A percentile compares a stretch with the other conserved stretches of the same genome.
Conservation (phyloP, 1,139 yeast genomes). For the Wickerhamiella infanticola region DNA sequence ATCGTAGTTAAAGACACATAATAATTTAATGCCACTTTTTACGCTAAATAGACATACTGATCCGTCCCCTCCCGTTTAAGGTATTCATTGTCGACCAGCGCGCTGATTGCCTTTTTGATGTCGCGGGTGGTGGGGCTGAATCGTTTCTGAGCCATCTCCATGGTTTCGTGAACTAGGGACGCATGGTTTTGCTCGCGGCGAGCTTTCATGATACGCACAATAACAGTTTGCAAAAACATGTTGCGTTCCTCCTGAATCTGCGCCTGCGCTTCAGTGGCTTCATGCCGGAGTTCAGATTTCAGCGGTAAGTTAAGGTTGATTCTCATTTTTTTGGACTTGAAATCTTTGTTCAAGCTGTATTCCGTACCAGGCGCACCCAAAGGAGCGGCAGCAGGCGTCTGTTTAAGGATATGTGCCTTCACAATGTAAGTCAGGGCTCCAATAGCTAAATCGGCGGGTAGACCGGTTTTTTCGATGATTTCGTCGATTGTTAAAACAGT, state of each 20-base stretch:
- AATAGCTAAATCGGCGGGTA: constrained; percentile 49
- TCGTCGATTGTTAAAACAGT: constrained; percentile 46
- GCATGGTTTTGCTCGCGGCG: constrained; percentile 68
- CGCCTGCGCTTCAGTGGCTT: constrained; percentile 66
- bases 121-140: constrained; percentile 77
- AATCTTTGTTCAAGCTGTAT: constrained; percentile 63
- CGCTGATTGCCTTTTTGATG: constrained; percentile 75
- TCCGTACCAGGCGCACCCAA: constrained; percentile 33
- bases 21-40: constrained; percentile 6
- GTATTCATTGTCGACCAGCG: constrained; percentile 74
- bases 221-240: constrained; percentile 77
- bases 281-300: constrained; percentile 60
- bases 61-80: constrained; percentile 63
- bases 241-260: constrained; percentile 81
- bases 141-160: constrained; percentile 70
- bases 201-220: constrained; percentile 94
- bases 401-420: constrained; percentile 59
- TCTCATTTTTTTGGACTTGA: constrained; percentile 69
- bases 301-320: constrained; percentile 77
- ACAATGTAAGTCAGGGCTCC: constrained; percentile 66
- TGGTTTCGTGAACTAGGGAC: constrained; percentile 72
- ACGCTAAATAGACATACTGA: constrained; percentile 68
- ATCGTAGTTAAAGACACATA: not conserved
- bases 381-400: constrained; percentile 28
- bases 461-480: constrained; percentile 50